Conservation (phyloP, 768 basidiomycete species). For the Lyophyllum atratum region DNA sequence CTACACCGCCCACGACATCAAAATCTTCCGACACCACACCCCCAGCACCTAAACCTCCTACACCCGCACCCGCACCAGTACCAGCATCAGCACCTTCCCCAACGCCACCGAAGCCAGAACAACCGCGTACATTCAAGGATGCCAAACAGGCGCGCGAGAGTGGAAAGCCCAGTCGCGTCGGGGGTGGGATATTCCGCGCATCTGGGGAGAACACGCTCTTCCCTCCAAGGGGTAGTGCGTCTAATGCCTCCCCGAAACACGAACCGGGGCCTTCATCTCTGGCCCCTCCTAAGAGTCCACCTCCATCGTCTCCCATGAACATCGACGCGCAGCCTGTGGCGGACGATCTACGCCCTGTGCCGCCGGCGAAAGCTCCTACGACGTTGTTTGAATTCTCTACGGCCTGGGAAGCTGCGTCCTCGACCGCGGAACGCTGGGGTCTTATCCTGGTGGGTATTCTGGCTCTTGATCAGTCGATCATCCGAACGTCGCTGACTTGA, state of each 20-base stretch:
- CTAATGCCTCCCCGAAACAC: background rate
- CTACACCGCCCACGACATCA: conserved; percentile 10
- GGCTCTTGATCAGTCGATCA: background rate
- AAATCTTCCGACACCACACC: conserved; percentile 12
- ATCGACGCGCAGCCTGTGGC: background rate
- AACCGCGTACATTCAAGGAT: conserved; percentile 50
- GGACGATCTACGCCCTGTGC: background rate
- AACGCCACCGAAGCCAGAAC: conserved; percentile 21
- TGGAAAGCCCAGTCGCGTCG: conserved; percentile 45
- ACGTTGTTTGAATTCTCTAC: conserved; percentile 66
- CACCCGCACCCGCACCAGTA: conserved; percentile 4
- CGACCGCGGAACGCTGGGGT: conserved; percentile 52
- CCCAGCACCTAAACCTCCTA: background rate
- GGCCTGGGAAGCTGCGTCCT: conserved; percentile 50
- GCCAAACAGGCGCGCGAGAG: conserved; percentile 58
- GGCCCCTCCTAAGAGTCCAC: background rate
- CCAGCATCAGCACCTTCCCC: conserved; percentile 6
- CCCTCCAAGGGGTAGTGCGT: conserved; percentile 26
- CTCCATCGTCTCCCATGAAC: background rate
- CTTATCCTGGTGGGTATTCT: conserved; percentile 54
- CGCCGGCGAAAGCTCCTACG: conserved; percentile 30
- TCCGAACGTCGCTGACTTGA: background rate
- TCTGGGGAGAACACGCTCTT: conserved; percentile 66
- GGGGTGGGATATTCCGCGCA: conserved; percentile 74
- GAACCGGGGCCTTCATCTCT: background rate